Evolutionary conservation across 2,329 filamentous ascomycete species (phyloP), one percentile per base, ranked within the genome.

Genomic region (Ophiostoma sp.): DNA sequence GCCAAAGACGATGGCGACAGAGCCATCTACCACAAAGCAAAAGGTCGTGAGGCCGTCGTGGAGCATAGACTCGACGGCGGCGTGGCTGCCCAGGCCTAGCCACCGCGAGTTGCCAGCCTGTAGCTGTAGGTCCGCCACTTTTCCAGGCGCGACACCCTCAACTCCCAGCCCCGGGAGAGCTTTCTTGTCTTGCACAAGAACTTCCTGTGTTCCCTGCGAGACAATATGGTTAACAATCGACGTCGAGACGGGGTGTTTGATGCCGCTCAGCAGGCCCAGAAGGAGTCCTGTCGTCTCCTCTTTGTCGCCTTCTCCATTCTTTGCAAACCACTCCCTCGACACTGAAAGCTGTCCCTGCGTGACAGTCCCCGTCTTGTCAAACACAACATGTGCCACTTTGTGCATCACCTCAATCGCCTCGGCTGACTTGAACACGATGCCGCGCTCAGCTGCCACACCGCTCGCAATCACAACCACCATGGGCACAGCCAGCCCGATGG

Each of bases 381-480:
- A 27, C n/a, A 57, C 52, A 11, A 57, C 23, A 57, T 57, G 10
- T 4, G 52, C 13, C 52, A 57, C 52, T 27, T 57, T 57, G 52
- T 27, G 52, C 0, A 86, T 87, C 0, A 84, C 78, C 76, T 93
- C 90, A 27, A 92, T 86, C 1, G 83, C 83, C 60, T 87, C 82
- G 0, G 88, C 85, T 0, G 87, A 84, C 75, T 91, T 91, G 79
- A 94, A 88, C 33, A 94, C 84, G 20, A 94, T 81, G 0, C 91
- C 90, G 11, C 80, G 78, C 66, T 83, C 79, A 0, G 90, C 90
- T 0, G 87, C 89, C 0, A 90, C 83, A 0, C 90, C 89, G 20
- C 87, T 86, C 0, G 87, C 86, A 64, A 94, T 88, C 0, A 93
- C 86, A 13, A 93, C 79, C 0, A 94, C 91, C 89, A 94, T 92